Conservation (phyloP, 164 flowering plant genomes). For the Tetrastigma voinierianum region DNA sequence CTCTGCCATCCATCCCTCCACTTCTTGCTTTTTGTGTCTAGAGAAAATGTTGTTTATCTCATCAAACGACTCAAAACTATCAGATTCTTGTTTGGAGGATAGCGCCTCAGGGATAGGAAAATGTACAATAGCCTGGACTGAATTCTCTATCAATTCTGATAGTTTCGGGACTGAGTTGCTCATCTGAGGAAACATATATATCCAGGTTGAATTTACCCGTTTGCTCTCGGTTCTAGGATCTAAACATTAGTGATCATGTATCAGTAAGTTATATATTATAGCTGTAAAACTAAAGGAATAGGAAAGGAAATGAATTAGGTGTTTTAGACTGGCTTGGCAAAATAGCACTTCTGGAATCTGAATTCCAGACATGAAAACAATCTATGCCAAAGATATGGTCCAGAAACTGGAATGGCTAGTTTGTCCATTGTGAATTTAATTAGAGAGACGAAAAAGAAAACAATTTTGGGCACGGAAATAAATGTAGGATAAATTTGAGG, state of each 20-base stretch:
- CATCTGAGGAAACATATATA: slow-evolving; percentile 29
- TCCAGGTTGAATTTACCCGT: slow-evolving; percentile 7
- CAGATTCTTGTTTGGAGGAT: not conserved
- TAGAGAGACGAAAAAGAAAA: too few species aligned
- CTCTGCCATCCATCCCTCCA: slow-evolving; percentile 5
- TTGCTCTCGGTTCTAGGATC: slow-evolving; percentile 15
- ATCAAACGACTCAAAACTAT: slow-evolving; percentile 19
- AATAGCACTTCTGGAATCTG: not conserved
- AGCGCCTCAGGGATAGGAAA: slow-evolving; percentile 16
- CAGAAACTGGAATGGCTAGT: too few species aligned
- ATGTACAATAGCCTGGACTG: slow-evolving; percentile 14
- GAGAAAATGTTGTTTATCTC: slow-evolving; percentile 19
- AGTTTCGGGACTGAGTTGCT: slow-evolving; percentile 21
- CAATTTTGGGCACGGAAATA: too few species aligned
- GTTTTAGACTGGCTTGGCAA: too few species aligned
- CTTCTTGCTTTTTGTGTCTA: slow-evolving; percentile 4
- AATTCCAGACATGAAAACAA: not conserved
- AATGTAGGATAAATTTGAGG: too few species aligned
- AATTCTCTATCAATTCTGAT: slow-evolving; percentile 15
- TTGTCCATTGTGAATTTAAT: too few species aligned
- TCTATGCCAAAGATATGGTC: too few species aligned
- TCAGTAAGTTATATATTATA: not conserved
- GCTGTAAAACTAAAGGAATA: not conserved
- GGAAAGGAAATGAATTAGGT: not conserved
- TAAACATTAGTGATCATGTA: not conserved